Evolutionary conservation across 2,329 filamentous ascomycete genomes (phyloP).

Genomic region (Sarocladium kiliense): DNA sequence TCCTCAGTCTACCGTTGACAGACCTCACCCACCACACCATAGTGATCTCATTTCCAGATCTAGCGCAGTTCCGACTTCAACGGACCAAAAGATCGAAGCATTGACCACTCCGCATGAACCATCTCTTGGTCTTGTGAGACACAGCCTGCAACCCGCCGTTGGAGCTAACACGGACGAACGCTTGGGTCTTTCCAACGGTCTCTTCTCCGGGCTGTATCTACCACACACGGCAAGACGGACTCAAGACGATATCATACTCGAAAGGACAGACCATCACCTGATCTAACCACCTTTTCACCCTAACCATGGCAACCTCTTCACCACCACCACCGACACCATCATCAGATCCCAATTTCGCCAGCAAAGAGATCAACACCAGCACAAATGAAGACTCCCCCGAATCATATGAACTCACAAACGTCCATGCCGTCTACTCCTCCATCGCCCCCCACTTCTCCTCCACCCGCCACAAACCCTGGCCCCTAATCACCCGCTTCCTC

Average conservation of each 20-base stretch:
- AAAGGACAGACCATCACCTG: background rate
- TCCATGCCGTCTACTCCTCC: constrained; percentile 86
- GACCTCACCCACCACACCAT: background rate
- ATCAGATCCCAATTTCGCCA: background rate
- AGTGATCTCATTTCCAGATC: no score
- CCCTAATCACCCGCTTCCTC: constrained; percentile 79
- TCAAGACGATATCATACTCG: no score
- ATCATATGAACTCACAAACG: constrained; percentile 77
- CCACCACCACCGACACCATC: background rate
- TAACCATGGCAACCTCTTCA: constrained; percentile 4
- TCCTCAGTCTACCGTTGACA: background rate
- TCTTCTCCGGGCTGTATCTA: background rate
- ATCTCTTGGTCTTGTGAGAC: background rate
- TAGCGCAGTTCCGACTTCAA: no score
- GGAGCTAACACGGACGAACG: background rate
- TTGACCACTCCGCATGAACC: constrained; percentile 3
- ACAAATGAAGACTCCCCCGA: constrained; percentile 31
- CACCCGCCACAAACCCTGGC: constrained; percentile 83
- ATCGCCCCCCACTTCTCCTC: constrained; percentile 82
- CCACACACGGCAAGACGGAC: no score
- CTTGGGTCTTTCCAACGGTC: background rate
- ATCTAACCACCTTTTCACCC: background rate
- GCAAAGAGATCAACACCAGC: background rate
- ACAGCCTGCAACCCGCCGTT: background rate
- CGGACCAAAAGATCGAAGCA: background rate